Evolutionary conservation across 2,329 filamentous ascomycete species (phyloP).

Genomic region (Cladosporium austrohemisphaericum): DNA sequence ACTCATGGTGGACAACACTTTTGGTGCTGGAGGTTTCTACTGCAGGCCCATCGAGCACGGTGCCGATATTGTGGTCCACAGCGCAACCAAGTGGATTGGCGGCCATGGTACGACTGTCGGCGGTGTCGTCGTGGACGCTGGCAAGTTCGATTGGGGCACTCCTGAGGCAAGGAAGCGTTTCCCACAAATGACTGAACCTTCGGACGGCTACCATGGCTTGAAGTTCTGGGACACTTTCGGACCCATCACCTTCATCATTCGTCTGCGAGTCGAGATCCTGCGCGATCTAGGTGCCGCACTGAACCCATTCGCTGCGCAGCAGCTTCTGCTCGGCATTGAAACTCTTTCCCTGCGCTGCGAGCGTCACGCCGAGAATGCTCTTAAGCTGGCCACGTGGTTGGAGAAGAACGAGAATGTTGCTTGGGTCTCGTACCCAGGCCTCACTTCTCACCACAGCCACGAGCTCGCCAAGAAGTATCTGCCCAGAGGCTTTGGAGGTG

Average conservation of each 20-base stretch:
- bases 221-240: conserved; percentile 95
- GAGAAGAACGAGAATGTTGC: conserved; percentile 77
- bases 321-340: conserved; percentile 83
- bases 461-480: conserved; percentile 82
- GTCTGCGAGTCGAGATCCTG: conserved; percentile 82
- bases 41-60: conserved; percentile 82
- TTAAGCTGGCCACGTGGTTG: conserved; percentile 76
- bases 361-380: conserved; percentile 78
- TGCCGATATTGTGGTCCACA: conserved; percentile 91
- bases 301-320: conserved; percentile 89
- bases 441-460: conserved; percentile 78
- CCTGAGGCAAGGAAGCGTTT: conserved; percentile 64
- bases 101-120: conserved; percentile 87
- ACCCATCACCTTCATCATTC: conserved; percentile 73
- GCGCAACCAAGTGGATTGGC: conserved; percentile 95
- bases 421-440: conserved; percentile 92
- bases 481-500: conserved; percentile 77
- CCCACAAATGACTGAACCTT: conserved; percentile 86
- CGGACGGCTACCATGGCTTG: conserved; percentile 85
- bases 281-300: conserved; percentile 79
- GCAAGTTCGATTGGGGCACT: conserved; percentile 92
- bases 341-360: conserved; percentile 84
- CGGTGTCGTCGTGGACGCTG: conserved; percentile 80
- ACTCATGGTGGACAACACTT: conserved; percentile 82
- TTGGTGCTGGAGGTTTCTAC: conserved; percentile 89